Percentiles rank a stretch among this genome's conserved stretches.
Conservation (phyloP, 2,329 filamentous ascomycete species). For the Claviceps humidiphila region DNA sequence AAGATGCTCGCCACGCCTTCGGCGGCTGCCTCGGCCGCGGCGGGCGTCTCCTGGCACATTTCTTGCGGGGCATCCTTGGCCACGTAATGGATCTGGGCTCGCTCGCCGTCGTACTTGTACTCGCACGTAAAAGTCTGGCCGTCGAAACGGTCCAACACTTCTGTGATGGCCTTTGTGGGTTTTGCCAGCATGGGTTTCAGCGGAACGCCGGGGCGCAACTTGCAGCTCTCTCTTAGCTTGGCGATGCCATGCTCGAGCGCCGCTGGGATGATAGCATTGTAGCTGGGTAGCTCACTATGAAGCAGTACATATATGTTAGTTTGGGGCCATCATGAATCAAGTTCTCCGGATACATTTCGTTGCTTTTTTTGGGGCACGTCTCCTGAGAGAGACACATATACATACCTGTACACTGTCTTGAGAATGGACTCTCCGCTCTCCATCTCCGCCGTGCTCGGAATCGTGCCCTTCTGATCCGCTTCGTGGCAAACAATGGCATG, state of each 20-base stretch:
- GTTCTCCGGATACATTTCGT: neutral
- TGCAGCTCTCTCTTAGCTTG: slow-evolving; percentile 72
- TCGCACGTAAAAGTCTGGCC: slow-evolving; percentile 94
- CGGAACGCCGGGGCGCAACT: slow-evolving; percentile 83
- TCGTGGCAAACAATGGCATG: slow-evolving; percentile 84
- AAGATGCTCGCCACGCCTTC: slow-evolving; percentile 84
- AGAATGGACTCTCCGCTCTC: slow-evolving; percentile 73
- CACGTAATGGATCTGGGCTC: slow-evolving; percentile 97
- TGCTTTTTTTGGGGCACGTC: too few species aligned
- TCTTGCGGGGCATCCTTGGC: slow-evolving; percentile 63
- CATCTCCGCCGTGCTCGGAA: slow-evolving; percentile 62
- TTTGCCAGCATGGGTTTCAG: slow-evolving; percentile 98
- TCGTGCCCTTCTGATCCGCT: slow-evolving; percentile 52
- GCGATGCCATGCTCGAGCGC: slow-evolving; percentile 79
- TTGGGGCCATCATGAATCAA: neutral
- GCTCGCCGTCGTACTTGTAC: slow-evolving; percentile 96
- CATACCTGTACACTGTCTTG: slow-evolving; percentile 78
- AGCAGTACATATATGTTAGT: neutral
- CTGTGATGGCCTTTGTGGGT: slow-evolving; percentile 94
- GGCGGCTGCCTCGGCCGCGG: slow-evolving; percentile 50
- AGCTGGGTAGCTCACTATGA: slow-evolving; percentile 69
- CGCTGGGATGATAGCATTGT: slow-evolving; percentile 85
- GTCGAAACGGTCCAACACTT: slow-evolving; percentile 93
- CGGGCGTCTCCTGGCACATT: slow-evolving; percentile 46
- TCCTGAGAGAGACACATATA: neutral